phyloP scores from a whole-genome alignment of 2,329 filamentous ascomycete genomes.

The Arthroderma sp. region DNA sequence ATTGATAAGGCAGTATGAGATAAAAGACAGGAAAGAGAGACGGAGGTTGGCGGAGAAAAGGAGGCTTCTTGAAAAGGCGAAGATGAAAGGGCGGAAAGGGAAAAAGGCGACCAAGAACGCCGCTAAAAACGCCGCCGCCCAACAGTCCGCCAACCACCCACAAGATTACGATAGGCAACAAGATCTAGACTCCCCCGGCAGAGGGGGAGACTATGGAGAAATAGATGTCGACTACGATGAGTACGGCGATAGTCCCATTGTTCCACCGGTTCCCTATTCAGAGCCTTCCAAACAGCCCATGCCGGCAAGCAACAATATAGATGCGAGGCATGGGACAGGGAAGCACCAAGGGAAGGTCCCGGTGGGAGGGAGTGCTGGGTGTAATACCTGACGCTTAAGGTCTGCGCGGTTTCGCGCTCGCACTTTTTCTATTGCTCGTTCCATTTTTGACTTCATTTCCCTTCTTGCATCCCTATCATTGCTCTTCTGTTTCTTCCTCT shows the following conservation, averaged over 20 bases:
- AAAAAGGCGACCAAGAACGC: slow-evolving; percentile 65
- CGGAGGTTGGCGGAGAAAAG: slow-evolving; percentile 77
- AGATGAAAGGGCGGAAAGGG: slow-evolving; percentile 80
- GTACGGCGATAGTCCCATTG: slow-evolving; percentile 34
- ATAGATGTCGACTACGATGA: slow-evolving; percentile 40
- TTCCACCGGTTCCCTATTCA: slow-evolving; percentile 35
- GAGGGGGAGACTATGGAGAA: slow-evolving; percentile 24
- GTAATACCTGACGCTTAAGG: slow-evolving; percentile 9
- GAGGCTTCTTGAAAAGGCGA: slow-evolving; percentile 77
- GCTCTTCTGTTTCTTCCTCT: neutral
- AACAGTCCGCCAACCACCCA: slow-evolving; percentile 19
- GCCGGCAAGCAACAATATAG: slow-evolving; percentile 15
- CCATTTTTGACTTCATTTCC: neutral
- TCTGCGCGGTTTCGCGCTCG: neutral
- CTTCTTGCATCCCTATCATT: neutral
- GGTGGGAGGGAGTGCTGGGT: slow-evolving; percentile 16
- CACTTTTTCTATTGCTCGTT: neutral
- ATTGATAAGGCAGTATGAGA: slow-evolving; percentile 82
- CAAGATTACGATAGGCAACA: slow-evolving; percentile 28
- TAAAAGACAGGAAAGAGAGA: slow-evolving; percentile 76
- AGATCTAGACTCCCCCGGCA: slow-evolving; percentile 26
- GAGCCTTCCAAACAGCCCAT: slow-evolving; percentile 55
- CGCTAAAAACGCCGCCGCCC: slow-evolving; percentile 32
- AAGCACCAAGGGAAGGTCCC: slow-evolving; percentile 13
- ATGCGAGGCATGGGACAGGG: neutral